These are phyloP conservation scores for Podaxis rugospora DNA, from an alignment of 768 basidiomycete genomes.

Conservation along the genomic window DNA sequence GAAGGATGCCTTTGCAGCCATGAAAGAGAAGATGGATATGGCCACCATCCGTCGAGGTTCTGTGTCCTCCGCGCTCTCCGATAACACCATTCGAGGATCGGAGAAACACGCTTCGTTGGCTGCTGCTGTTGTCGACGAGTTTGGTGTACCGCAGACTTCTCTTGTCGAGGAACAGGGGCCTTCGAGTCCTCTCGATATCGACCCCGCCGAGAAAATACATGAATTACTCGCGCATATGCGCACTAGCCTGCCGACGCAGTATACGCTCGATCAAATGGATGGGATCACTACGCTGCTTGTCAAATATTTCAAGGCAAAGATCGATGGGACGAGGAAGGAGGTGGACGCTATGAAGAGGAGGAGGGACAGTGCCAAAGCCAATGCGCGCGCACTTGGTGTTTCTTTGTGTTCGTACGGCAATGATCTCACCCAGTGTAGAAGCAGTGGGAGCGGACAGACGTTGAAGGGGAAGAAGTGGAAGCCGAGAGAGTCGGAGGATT, in stretches of 20 bases:
- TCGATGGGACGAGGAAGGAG: conserved; percentile 47
- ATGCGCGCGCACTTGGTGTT: conserved; percentile 7
- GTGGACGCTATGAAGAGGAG: conserved; percentile 42
- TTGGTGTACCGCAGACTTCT: background rate
- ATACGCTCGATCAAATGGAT: conserved; percentile 7
- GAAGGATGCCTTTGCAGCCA: background rate
- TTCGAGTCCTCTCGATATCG: background rate
- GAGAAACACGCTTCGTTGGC: background rate
- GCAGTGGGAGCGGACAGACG: background rate
- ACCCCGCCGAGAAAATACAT: background rate
- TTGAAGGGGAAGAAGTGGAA: background rate
- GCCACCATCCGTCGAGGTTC: conserved; percentile 9
- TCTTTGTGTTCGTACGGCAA: background rate
- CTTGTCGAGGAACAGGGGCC: background rate
- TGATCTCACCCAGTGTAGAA: background rate
- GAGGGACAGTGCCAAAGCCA: background rate
- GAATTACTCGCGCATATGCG: conserved; percentile 3
- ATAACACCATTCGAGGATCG: conserved; percentile 2
- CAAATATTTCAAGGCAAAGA: conserved; percentile 46
- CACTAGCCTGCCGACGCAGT: background rate
- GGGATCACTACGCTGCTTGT: conserved; percentile 26
- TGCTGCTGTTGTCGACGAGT: conserved; percentile 1
- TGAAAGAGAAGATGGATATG: conserved; percentile 10
- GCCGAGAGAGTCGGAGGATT: conserved; percentile 8
- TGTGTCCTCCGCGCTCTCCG: conserved; percentile 7